A percentile compares a stretch with the other conserved stretches of the same genome.
Conservation (phyloP, 2,329 filamentous ascomycete species). For the Penicillium sp. region DNA sequence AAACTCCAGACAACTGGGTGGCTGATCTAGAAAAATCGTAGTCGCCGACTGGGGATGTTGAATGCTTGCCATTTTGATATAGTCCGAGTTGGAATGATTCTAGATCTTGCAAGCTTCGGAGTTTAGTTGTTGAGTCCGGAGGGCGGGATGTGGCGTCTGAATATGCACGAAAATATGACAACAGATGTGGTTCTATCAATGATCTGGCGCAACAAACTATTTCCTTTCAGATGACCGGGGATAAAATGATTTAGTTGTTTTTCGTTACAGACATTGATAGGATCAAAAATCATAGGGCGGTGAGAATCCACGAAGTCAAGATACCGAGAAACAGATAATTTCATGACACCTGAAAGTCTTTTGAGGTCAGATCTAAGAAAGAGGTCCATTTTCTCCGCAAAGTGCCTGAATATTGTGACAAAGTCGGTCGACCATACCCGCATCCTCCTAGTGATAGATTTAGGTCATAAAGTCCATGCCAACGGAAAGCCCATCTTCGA, state of each 20-base stretch:
- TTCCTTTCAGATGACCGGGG: neutral
- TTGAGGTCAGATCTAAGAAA: too few species aligned
- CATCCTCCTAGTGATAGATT: too few species aligned
- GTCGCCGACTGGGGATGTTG: slow-evolving; percentile 31
- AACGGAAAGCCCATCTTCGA: too few species aligned
- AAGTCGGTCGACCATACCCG: too few species aligned
- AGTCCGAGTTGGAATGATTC: neutral
- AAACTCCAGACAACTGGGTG: slow-evolving; percentile 47
- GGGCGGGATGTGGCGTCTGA: neutral
- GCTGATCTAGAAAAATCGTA: slow-evolving; percentile 42
- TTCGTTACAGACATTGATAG: neutral
- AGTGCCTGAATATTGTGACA: too few species aligned
- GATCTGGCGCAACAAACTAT: neutral
- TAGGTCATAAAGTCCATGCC: too few species aligned
- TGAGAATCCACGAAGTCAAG: too few species aligned
- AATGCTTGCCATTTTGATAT: slow-evolving; percentile 14
- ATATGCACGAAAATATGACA: neutral
- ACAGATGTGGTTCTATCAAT: neutral
- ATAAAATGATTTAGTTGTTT: neutral
- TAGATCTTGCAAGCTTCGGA: neutral
- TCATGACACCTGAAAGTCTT: too few species aligned
- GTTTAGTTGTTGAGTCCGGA: neutral
- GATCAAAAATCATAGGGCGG: neutral
- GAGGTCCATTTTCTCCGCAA: too few species aligned
- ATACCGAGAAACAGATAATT: too few species aligned